Evolutionary conservation across 139 green algal species (phyloP), one percentile per base, ranked within the genome.

Genomic region (Ulvella scutata): DNA sequence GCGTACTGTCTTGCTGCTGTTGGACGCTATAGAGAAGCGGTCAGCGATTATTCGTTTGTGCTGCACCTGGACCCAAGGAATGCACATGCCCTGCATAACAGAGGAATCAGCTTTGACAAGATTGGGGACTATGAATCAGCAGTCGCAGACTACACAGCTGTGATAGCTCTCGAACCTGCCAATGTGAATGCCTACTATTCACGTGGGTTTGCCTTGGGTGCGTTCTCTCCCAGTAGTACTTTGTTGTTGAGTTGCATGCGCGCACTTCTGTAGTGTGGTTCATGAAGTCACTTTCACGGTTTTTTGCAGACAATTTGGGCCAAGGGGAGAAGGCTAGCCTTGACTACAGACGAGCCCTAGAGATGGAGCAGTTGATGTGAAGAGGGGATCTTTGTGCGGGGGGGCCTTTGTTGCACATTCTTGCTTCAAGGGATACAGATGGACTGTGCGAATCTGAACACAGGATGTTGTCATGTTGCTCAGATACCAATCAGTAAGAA

Each of bases 1-100:
- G 90, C 82, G 2, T 95, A 93, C 82, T 95, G 90, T 80, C 79
- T 86, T n/a, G 90, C 90, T 67, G 89, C 85, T 74, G 43, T 93
- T 29, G 88, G 82, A 2, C 75, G 76, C 23, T 95, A 88, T 43
- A 43, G 75, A 3, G 86, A 89, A 40, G 89, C 89, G 0, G 76
- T 92, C 20, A 35, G 43, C 4, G 87, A 89, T 72, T 93, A 93
- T 72, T 51, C 86, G 26, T 29, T 43, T 7, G 87, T 87, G 2
- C 73, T 92, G 29, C 20, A 74, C 29, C 33, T 87, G n/a, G 85
- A 91, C 60, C 79, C 82, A 3, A 38, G n/a, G 62, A 90, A 92
- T 60, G 26, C 72, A 6, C 82, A 93, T 74, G 86, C 87, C 0
- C 72, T 77, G n/a, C 87, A 93, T 79, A 93, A 93, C 81, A 79